These are phyloP conservation scores for Trypanosoma platydactyli DNA, from an alignment of 208 protist species.

Conservation along the genomic window DNA sequence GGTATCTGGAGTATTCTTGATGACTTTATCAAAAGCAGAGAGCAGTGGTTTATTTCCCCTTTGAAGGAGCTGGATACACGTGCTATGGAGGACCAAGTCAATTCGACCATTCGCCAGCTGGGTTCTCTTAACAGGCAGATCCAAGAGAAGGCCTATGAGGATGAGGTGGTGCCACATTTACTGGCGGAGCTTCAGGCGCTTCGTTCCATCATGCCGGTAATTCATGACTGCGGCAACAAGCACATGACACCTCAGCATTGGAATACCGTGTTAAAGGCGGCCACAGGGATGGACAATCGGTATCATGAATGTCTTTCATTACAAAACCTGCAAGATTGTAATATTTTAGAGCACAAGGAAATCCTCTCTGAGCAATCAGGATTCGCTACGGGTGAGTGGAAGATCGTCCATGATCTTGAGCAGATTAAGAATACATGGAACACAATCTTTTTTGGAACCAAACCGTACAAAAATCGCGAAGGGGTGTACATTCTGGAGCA, in stretches of 20 bases:
- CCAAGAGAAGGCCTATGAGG: slow-evolving; percentile 80
- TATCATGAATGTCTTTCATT: slow-evolving; percentile 89
- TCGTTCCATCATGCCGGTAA: slow-evolving; percentile 78
- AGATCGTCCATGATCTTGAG: slow-evolving; percentile 91
- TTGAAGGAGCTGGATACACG: slow-evolving; percentile 81
- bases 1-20: slow-evolving; percentile 86
- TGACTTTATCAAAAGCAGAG: slow-evolving; percentile 76
- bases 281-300: slow-evolving; percentile 81
- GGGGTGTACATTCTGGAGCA: slow-evolving; percentile 89
- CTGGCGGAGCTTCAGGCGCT: slow-evolving; percentile 77
- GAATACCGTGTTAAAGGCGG: slow-evolving; percentile 90
- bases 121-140: slow-evolving; percentile 68
- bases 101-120: slow-evolving; percentile 67
- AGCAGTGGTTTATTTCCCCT: slow-evolving; percentile 83
- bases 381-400: slow-evolving; percentile 93
- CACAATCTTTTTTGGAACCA: slow-evolving; percentile 65
- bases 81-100: slow-evolving; percentile 88
- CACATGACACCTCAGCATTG: slow-evolving; percentile 90
- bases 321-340: slow-evolving; percentile 70
- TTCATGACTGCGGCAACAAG: slow-evolving; percentile 93
- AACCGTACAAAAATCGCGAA: slow-evolving; percentile 84
- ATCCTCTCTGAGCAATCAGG: slow-evolving; percentile 86
- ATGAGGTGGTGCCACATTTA: slow-evolving; percentile 81
- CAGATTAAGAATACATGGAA: slow-evolving; percentile 90
- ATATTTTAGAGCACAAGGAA: slow-evolving; percentile 87